Percentiles rank a stretch among this genome's conserved stretches.
phyloP scores from a whole-genome alignment of 805 yeast genomes.

The fission yeast (Schizosaccharomyces pombe) region DNA sequence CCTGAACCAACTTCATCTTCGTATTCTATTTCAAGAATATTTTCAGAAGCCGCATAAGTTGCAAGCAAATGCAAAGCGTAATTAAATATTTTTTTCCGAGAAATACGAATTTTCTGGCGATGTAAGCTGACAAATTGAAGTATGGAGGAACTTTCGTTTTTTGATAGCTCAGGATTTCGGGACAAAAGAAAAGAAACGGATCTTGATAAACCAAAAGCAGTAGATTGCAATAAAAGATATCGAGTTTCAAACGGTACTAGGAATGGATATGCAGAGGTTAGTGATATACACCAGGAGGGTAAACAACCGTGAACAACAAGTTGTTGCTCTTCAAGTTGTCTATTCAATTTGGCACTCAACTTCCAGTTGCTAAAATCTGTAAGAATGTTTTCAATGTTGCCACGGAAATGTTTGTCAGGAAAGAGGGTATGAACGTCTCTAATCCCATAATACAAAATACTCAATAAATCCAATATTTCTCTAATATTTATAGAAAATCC shows the following conservation, averaged over 20 bases:
- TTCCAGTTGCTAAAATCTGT: constrained; percentile 45
- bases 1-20: constrained; percentile 90
- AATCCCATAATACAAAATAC: neutral
- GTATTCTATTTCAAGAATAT: constrained; percentile 66
- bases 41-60: constrained; percentile 55
- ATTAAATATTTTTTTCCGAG: constrained; percentile 43
- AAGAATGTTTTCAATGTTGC: neutral
- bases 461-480: neutral
- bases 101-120: constrained; percentile 56
- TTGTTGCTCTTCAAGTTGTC: constrained; percentile 75
- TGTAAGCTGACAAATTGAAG: constrained; percentile 43
- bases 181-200: constrained; percentile 53
- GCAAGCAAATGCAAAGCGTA: constrained; percentile 62
- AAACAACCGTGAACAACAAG: constrained; percentile 66
- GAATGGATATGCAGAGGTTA: constrained; percentile 58
- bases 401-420: neutral
- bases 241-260: constrained; percentile 67
- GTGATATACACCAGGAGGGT: constrained; percentile 61
- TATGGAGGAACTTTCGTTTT: constrained; percentile 5
- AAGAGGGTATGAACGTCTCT: neutral
- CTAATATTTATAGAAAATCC: neutral
- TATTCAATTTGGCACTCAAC: constrained; percentile 58
- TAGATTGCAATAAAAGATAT: constrained; percentile 52
- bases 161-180: neutral
- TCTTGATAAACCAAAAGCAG: constrained; percentile 78